Base-by-base conservation (phyloP, 1,284 basidiomycete genomes). In the Fomitiporia mediterranea region DNA sequence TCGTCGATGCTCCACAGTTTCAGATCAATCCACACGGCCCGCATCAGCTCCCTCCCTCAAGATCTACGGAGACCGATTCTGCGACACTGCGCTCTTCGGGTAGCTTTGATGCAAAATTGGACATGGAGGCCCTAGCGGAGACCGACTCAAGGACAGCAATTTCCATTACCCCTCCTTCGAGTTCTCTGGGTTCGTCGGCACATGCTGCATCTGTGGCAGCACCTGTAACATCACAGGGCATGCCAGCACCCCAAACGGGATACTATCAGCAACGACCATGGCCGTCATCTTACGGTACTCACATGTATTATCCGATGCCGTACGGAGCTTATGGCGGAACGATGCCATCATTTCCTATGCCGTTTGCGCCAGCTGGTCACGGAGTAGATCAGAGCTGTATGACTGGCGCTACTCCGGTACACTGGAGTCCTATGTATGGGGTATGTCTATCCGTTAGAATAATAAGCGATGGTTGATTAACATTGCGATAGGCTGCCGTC, bases 231-330 rank as follows among this genome's bases (percentile, higher is more conserved):
- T 67, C 72, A 3, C 78, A 76, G 61, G 59, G 73, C 2, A 61
- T 73, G 39, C 68, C 73, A 8, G 40, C 51, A 5, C 19, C 53
- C 3, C 67, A 70, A 35, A 66, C 76, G 32, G 73, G 74, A n/a
- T 83, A 78, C 63, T 81, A 77, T 63, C 69, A 73, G 48, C 69
- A 72, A 37, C 71, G 74, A 28, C 74, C 77, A 28, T 86, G 83
- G 83, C 67, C 81, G 39, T 75, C 76, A 35, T 71, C 77, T 9
- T 83, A 77, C 63, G 67, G 74, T n/a, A 73, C 73, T 13, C 75
- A 73, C 23, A 72, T 79, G 61, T 74, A 73, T 15, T 84, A 80
- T 61, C 76, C 75, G 19, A 62, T 81, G 54, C 77, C 79, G 23
- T 80, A 78, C 34, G 53, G 57, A 11, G 50, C 51, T 13, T 58